Evolutionary conservation across 345 rosid species (phyloP).

Genomic region (Cardiospermum halicacabum): DNA sequence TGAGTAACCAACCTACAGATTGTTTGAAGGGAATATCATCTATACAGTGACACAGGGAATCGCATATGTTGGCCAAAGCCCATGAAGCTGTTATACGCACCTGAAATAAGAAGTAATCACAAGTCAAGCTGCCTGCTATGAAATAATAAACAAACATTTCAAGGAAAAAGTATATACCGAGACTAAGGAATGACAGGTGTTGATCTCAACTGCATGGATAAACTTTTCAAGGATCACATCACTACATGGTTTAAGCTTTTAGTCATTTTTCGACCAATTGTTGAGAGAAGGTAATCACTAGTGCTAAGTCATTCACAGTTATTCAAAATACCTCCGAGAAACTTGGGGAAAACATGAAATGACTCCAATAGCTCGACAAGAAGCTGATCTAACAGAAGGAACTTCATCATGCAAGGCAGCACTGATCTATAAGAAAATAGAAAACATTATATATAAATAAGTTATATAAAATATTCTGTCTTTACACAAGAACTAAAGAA

Average conservation of each 20-base stretch:
- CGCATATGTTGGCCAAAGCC: conserved; percentile 94
- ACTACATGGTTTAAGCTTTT: conserved; percentile 50
- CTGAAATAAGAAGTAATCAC: conserved; percentile 33
- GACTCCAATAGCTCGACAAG: conserved; percentile 97
- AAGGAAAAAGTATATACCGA: conserved; percentile 43
- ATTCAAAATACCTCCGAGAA: conserved; percentile 49
- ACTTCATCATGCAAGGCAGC: conserved; percentile 63
- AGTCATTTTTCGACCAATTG: conserved; percentile 25
- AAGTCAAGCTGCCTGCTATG: conserved; percentile 17
- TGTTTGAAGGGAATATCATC: conserved; percentile 37
- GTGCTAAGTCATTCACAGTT: conserved; percentile 9
- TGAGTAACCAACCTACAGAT: conserved; percentile 30
- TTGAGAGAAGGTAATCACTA: conserved; percentile 4
- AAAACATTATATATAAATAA: conserved; percentile 18
- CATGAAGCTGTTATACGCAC: conserved; percentile 89
- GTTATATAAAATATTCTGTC: conserved; percentile 6
- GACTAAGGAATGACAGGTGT: conserved; percentile 59
- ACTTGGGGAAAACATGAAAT: conserved; percentile 72
- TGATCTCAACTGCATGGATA: conserved; percentile 67
- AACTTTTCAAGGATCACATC: conserved; percentile 68
- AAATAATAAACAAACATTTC: conserved; percentile 10
- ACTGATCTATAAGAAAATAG: conserved; percentile 38
- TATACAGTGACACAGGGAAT: conserved; percentile 55
- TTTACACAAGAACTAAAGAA: conserved; percentile 4
- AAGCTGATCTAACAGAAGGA: conserved; percentile 87